These are phyloP conservation scores for Hypoxylon sp. DNA, from an alignment of 2,329 filamentous ascomycete species.

Conservation along the genomic window DNA sequence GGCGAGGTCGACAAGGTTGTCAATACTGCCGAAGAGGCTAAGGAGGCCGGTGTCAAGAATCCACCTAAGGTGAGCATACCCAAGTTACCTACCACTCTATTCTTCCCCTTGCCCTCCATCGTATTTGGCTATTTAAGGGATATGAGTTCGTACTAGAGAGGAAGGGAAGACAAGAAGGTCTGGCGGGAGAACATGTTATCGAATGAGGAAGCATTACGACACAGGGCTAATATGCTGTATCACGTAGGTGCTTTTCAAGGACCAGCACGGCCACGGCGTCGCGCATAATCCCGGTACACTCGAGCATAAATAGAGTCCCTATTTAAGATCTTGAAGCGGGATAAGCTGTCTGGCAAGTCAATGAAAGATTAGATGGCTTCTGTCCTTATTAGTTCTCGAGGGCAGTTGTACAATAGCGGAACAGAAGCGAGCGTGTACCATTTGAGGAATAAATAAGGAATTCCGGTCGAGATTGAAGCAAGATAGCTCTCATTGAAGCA, in stretches of 20 bases:
- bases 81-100: not conserved
- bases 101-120: not conserved
- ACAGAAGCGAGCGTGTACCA: not conserved
- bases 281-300: conserved; percentile 57
- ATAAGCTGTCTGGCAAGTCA: not conserved
- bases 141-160: too few species aligned
- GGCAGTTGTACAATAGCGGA: not conserved
- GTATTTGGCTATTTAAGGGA: too few species aligned
- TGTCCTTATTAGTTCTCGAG: not conserved
- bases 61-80: conserved; percentile 55
- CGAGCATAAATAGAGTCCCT: conserved; percentile 49
- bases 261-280: conserved; percentile 57
- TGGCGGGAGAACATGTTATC: too few species aligned
- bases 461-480: not conserved
- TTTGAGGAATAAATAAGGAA: not conserved
- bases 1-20: conserved; percentile 58
- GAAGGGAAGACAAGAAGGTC: too few species aligned
- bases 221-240: conserved; percentile 11
- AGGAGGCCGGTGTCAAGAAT: conserved; percentile 56
- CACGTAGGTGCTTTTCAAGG: conserved; percentile 54
- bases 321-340: too few species aligned
- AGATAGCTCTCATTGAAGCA: conserved; percentile 1
- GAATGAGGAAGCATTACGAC: too few species aligned
- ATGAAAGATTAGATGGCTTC: not conserved
- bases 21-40: conserved; percentile 53